phyloP scores from a whole-genome alignment of 2,329 filamentous ascomycete genomes.

The Scedosporium boydii region DNA sequence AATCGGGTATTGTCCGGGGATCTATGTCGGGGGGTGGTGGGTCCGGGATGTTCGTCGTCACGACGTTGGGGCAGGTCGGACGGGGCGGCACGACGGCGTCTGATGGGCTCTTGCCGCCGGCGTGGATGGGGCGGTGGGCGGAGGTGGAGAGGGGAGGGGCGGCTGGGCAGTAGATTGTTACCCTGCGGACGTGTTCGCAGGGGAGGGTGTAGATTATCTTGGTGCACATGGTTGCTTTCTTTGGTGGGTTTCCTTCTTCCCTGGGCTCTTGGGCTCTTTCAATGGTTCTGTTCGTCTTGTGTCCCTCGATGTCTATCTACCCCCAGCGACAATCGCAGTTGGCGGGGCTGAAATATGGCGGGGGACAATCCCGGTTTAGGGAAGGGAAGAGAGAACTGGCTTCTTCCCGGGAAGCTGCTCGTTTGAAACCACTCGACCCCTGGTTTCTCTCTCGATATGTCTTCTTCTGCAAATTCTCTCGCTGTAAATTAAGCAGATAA shows the following conservation, averaged over 20 bases:
- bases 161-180: constrained; percentile 30
- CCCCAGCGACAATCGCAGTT: too few relatives aligned
- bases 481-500: too few relatives aligned
- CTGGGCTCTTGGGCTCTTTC: background rate
- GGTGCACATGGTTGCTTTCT: constrained; percentile 31
- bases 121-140: background rate
- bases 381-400: too few relatives aligned
- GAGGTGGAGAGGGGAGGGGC: background rate
- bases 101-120: constrained; percentile 23
- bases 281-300: background rate
- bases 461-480: too few relatives aligned
- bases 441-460: too few relatives aligned
- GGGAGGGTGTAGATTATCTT: constrained; percentile 38
- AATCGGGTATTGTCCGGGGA: constrained; percentile 23
- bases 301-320: background rate
- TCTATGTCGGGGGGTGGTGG: constrained; percentile 36
- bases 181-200: constrained; percentile 39
- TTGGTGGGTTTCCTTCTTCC: too few relatives aligned
- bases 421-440: too few relatives aligned
- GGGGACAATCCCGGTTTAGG: too few relatives aligned
- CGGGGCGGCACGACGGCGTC: constrained; percentile 16
- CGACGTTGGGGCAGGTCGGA: constrained; percentile 32
- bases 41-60: constrained; percentile 33
- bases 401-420: too few relatives aligned
- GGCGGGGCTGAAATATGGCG: too few relatives aligned